Evolutionary conservation across 148 eudicot species (phyloP).

Genomic region (Oxyria digyna): DNA sequence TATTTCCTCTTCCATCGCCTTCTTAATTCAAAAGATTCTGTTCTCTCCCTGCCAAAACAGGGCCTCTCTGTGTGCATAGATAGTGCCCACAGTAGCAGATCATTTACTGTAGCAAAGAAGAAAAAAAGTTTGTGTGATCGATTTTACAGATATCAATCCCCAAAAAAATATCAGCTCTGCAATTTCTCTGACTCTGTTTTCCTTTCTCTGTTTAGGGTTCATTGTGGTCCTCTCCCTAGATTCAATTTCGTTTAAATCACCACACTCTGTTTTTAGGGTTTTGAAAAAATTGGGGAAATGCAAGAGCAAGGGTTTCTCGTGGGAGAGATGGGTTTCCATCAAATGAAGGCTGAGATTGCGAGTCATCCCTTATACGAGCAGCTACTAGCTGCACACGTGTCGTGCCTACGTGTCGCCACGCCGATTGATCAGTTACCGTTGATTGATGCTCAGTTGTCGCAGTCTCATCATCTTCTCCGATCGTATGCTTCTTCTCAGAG

Average conservation of each 20-base stretch:
- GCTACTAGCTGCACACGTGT: conserved; percentile 70
- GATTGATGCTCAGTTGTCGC: conserved; percentile 69
- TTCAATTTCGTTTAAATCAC: neutral
- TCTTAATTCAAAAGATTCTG: neutral
- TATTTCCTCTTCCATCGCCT: neutral
- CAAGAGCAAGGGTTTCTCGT: conserved; percentile 67
- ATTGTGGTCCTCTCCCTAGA: conserved; percentile 7
- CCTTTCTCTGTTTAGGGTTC: neutral
- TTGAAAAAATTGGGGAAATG: conserved; percentile 18
- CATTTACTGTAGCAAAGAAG: neutral
- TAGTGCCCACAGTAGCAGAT: conserved; percentile 5
- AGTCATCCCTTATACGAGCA: conserved; percentile 77
- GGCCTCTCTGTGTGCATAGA: conserved; percentile 11
- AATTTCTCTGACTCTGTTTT: neutral
- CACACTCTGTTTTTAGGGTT: too few species aligned
- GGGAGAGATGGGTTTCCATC: conserved; percentile 45
- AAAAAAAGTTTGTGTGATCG: neutral
- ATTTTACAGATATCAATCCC: too few species aligned
- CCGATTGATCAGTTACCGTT: conserved; percentile 85
- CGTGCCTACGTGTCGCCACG: conserved; percentile 82
- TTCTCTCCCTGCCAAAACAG: conserved; percentile 12
- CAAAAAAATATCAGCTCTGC: neutral
- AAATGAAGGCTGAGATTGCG: conserved; percentile 58
- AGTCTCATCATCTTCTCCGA: conserved; percentile 53
- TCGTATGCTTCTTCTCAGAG: conserved; percentile 49